Conservation (phyloP, 1,284 basidiomycete genomes). For the Coriolopsis trogii region DNA sequence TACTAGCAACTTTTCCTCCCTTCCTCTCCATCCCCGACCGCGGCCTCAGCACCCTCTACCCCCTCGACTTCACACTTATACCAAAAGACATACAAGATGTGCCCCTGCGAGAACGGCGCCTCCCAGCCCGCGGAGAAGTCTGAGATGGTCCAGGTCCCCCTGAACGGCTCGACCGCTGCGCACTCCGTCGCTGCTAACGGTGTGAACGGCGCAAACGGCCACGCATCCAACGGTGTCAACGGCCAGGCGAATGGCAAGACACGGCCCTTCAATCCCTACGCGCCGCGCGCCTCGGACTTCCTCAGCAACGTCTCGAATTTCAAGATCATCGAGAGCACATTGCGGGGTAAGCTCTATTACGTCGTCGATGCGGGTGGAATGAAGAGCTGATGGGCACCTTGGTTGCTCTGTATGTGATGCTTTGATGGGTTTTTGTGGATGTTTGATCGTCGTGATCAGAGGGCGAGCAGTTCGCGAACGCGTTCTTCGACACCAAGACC, state of each 20-base stretch:
- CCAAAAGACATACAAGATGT: conserved; percentile 50
- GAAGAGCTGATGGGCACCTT: not conserved
- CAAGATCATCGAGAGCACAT: conserved; percentile 96
- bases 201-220: conserved; percentile 22
- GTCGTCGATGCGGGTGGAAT: not conserved
- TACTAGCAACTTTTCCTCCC: conserved; percentile 7
- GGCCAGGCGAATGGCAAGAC: conserved; percentile 33
- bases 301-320: conserved; percentile 92
- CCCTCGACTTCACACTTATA: not conserved
- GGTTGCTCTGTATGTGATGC: conserved; percentile 11
- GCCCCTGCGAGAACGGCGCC: conserved; percentile 64
- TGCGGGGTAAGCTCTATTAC: conserved; percentile 66
- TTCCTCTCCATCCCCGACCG: not conserved
- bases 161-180: conserved; percentile 41
- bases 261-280: conserved; percentile 78
- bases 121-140: conserved; percentile 45
- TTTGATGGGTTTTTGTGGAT: not conserved
- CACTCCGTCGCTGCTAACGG: conserved; percentile 32
- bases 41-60: not conserved
- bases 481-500: conserved; percentile 99
- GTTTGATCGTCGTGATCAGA: conserved; percentile 51
- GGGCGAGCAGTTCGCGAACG: conserved; percentile 99
- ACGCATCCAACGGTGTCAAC: conserved; percentile 41
- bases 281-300: conserved; percentile 88
- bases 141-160: conserved; percentile 66